Conservation (phyloP, 2,329 filamentous ascomycete species). For the Teratosphaeria gauchensis region DNA sequence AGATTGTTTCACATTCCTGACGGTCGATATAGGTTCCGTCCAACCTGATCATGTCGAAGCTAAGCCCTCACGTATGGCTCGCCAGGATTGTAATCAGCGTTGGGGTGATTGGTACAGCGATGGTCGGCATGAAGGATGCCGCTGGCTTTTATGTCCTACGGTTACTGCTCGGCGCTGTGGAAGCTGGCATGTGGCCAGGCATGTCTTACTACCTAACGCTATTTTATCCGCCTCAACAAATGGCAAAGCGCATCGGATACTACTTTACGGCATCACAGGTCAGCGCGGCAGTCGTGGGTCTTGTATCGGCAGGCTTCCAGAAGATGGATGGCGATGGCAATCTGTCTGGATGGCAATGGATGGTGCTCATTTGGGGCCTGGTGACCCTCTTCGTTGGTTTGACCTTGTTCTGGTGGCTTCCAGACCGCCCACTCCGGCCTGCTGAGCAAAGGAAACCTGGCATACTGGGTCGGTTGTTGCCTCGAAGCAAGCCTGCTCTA, state of each 20-base stretch:
- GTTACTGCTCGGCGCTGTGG: background rate
- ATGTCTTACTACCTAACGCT: background rate
- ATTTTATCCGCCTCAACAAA: background rate
- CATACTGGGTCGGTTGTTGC: background rate
- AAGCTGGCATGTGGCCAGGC: background rate
- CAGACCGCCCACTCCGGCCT: background rate
- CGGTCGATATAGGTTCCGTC: background rate
- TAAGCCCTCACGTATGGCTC: background rate
- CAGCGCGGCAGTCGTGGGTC: background rate
- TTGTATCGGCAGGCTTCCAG: background rate
- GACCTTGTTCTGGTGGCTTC: background rate
- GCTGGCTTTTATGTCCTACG: background rate
- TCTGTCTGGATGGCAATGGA: background rate
- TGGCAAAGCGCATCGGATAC: background rate
- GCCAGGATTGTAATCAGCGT: background rate
- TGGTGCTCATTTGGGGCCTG: background rate
- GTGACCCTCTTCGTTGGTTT: background rate
- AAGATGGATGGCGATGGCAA: background rate
- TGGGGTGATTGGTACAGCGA: background rate
- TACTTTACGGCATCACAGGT: background rate
- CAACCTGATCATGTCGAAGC: background rate
- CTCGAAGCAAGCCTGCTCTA: background rate
- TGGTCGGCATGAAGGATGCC: background rate
- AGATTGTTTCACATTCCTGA: background rate
- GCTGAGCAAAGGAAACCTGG: background rate